A percentile compares a stretch with the other conserved stretches of the same genome.
Evolutionary conservation across 208 protist genomes (phyloP).

Genomic region (Leishmania aethiopica): DNA sequence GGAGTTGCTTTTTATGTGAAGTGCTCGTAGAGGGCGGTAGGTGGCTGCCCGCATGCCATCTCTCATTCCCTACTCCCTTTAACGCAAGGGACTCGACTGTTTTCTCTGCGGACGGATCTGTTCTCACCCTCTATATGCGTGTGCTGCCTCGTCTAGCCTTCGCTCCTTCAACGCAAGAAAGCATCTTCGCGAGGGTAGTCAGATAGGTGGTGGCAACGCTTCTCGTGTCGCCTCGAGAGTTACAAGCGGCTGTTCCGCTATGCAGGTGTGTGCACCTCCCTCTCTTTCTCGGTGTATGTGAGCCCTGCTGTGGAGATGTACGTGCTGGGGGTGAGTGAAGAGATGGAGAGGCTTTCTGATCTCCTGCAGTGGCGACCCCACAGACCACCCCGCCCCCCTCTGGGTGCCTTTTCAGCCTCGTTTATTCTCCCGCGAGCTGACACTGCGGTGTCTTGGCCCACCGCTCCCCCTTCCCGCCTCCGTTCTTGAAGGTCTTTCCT

Average conservation of each 20-base stretch:
- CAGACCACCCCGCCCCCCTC: background rate
- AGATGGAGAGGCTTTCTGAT: background rate
- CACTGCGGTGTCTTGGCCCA: background rate
- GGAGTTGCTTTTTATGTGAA: background rate
- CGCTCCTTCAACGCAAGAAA: background rate
- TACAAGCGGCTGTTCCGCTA: background rate
- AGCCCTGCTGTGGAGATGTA: background rate
- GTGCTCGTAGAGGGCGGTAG: background rate
- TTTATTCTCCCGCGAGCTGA: background rate
- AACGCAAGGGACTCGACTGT: background rate
- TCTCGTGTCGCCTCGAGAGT: background rate
- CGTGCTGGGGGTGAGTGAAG: background rate
- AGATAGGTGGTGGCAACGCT: background rate
- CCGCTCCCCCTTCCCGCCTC: background rate
- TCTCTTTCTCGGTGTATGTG: background rate
- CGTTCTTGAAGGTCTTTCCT: background rate
- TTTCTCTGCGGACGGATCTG: background rate
- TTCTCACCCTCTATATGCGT: background rate
- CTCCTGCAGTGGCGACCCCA: background rate
- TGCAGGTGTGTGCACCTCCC: background rate
- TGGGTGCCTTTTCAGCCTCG: background rate
- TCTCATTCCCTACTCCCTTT: background rate
- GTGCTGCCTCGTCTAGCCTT: background rate
- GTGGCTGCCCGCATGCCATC: background rate
- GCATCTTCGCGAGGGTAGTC: background rate